Base-by-base conservation (phyloP, 2,329 filamentous ascomycete genomes). In the Graphium sp. region DNA sequence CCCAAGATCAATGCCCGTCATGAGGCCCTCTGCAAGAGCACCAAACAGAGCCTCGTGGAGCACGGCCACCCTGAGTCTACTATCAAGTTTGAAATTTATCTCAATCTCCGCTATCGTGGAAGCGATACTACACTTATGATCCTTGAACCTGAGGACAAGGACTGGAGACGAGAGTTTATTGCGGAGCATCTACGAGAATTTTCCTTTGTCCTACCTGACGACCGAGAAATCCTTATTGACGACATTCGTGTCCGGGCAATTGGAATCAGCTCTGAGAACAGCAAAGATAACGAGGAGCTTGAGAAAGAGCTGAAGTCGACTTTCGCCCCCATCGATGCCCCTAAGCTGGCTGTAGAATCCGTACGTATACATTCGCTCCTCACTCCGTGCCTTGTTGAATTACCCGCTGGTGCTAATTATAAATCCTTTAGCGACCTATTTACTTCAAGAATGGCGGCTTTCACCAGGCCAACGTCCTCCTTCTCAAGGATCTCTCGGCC, bases 151-250 rank as follows among this genome's bases (percentile, higher is more conserved):
- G 27, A 16, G 6, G 30, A 32, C 7, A 31, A 65, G 60, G 69
- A 66, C 1, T 81, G 76, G 46, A 72, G 67, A 2, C 62, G 68
- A 32, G 74, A 72, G 0, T 81, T 82, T 34, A 49, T 77, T 25
- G 66, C 69, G 38, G 71, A 78, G 34, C 77, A 84, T 42, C 64
- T 77, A 37, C 74, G 77, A 40, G 77, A 81, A 40, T 83, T 82
- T 40, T 75, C 75, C 2, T 83, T 83, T 45, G 76, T 69, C 2
- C 41, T 44, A 30, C 56, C 61, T 26, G 39, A 42, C 30, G 43
- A 41, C 4, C 44, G 53, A 6, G 40, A 50, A 2, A 52, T 60
- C 8, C 36, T 58, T 1, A 45, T 59, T 2, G 57, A 58, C 9
- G 52, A 57, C 15, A 45, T 58, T 15, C 50, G 55, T 5, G 53